A percentile compares a stretch with the other conserved stretches of the same genome.
Conservation (phyloP, 163 green algal species). For the Chloromonas sp. region DNA sequence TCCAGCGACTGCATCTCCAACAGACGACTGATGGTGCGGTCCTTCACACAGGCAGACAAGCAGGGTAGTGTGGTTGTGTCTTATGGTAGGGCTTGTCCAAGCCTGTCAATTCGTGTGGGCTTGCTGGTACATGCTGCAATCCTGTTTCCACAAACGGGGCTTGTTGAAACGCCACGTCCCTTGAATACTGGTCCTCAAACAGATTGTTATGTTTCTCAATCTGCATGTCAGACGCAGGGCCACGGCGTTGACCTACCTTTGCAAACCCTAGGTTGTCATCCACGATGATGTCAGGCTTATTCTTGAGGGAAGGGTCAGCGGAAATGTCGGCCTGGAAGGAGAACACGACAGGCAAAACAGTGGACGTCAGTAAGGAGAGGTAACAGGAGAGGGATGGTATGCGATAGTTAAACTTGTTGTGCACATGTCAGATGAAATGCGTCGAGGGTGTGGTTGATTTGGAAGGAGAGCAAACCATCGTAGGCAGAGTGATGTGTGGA, state of each 20-base stretch:
- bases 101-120: too few relatives aligned
- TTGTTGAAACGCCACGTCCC: not conserved
- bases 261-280: conserved; percentile 84
- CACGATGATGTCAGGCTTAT: conserved; percentile 26
- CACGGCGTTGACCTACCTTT: conserved; percentile 35
- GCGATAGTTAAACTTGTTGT: too few relatives aligned
- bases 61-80: not conserved
- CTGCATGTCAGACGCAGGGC: not conserved
- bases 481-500: too few relatives aligned
- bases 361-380: too few relatives aligned
- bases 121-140: not conserved
- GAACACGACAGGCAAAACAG: too few relatives aligned
- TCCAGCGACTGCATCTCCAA: conserved; percentile 90
- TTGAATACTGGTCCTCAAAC: not conserved
- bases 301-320: conserved; percentile 16
- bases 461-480: too few relatives aligned
- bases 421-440: too few relatives aligned
- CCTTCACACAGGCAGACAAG: conserved; percentile 46
- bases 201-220: too few relatives aligned
- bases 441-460: too few relatives aligned
- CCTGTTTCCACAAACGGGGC: not conserved
- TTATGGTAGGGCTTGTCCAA: too few relatives aligned
- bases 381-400: too few relatives aligned
- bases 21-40: conserved; percentile 83
- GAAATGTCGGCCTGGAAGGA: conserved; percentile 6